These are phyloP conservation scores for Thalassiosira livingstoniorum DNA, from an alignment of 352 stramenopile species.

Conservation along the genomic window DNA sequence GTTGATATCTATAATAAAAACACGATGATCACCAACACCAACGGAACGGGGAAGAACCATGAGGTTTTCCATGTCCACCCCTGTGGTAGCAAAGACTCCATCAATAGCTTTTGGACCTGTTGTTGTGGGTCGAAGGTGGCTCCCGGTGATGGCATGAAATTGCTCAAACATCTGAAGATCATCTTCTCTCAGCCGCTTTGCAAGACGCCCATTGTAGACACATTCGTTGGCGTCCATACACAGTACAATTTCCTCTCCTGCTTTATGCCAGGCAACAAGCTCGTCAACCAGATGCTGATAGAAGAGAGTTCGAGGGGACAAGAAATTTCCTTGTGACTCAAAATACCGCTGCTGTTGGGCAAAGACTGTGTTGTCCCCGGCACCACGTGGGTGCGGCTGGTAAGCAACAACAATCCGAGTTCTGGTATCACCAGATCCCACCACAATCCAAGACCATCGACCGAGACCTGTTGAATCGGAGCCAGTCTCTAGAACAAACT, in stretches of 20 bases:
- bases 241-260: background rate
- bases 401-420: slow-evolving; percentile 19
- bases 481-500: background rate
- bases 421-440: background rate
- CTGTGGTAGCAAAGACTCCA: background rate
- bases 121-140: background rate
- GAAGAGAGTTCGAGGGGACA: slow-evolving; percentile 1
- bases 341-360: slow-evolving; percentile 26
- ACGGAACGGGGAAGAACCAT: no score
- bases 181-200: background rate
- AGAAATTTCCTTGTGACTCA: slow-evolving; percentile 12
- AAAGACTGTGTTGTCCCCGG: slow-evolving; percentile 3
- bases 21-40: background rate
- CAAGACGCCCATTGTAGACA: slow-evolving; percentile 5
- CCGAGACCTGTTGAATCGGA: slow-evolving; percentile 11
- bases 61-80: no score
- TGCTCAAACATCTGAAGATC: slow-evolving; percentile 2
- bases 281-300: background rate
- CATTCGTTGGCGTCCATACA: slow-evolving; percentile 5
- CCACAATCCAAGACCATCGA: slow-evolving; percentile 17
- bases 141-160: background rate
- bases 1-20: background rate
- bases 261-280: background rate
- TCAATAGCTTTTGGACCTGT: background rate
- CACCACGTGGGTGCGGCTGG: background rate